Conservation (phyloP, 208 protist genomes). For the Leishmania tropica region DNA sequence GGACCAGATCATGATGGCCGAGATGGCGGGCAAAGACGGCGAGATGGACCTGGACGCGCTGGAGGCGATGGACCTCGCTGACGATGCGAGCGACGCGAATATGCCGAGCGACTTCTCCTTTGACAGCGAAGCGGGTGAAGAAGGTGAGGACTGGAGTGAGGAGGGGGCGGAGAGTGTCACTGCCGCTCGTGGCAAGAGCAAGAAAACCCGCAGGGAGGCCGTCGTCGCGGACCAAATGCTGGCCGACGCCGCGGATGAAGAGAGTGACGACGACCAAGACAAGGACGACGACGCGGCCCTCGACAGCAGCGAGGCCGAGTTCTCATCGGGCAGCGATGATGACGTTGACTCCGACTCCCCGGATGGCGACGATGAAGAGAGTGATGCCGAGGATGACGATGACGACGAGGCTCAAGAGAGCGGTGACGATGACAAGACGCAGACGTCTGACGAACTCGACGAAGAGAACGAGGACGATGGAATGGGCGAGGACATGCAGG, state of each 20-base stretch:
- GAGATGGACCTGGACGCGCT: conserved; percentile 42
- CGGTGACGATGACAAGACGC: conserved; percentile 45
- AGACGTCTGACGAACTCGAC: conserved; percentile 5
- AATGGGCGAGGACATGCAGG: conserved; percentile 65
- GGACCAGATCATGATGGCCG: conserved; percentile 33
- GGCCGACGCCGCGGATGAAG: conserved; percentile 6
- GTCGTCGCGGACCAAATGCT: conserved; percentile 18
- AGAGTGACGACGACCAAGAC: conserved; percentile 6
- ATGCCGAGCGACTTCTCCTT: background rate
- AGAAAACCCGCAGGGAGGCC: conserved; percentile 19
- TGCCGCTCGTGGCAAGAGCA: background rate
- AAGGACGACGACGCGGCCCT: conserved; percentile 21
- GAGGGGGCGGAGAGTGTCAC: conserved; percentile 16
- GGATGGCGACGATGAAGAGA: conserved; percentile 45
- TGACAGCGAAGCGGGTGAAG: conserved; percentile 7
- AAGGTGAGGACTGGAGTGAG: conserved; percentile 8
- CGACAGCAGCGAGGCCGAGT: conserved; percentile 37
- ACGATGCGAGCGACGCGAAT: conserved; percentile 7
- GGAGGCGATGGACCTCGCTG: conserved; percentile 41
- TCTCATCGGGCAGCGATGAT: conserved; percentile 41
- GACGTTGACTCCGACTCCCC: conserved; percentile 25
- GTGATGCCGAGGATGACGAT: conserved; percentile 37
- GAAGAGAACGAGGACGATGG: conserved; percentile 42
- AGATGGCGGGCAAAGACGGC: conserved; percentile 36
- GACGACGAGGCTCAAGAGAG: conserved; percentile 41